Base-by-base conservation (phyloP, 768 basidiomycete genomes). In the Leccinum truebloodii region DNA sequence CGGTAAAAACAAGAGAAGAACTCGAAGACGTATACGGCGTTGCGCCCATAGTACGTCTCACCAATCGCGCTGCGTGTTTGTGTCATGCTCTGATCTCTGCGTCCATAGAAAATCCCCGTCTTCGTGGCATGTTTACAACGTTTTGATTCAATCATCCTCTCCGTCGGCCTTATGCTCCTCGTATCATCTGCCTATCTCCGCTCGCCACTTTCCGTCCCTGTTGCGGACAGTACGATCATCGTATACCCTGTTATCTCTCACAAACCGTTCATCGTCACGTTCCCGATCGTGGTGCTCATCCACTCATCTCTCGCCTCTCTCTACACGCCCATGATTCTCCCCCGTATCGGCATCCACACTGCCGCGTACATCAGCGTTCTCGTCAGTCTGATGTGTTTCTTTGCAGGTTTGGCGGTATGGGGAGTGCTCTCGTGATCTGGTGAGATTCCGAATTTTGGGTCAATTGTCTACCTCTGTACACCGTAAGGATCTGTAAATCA, bases 61-160 rank as follows among this genome's bases (percentile, higher is more conserved):
- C n/a, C n/a, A n/a, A n/a, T n/a, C n/a, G n/a, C n/a, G n/a, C n/a
- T n/a, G n/a, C n/a, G n/a, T n/a, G n/a, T n/a, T n/a, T 22, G 22
- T 22, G 22, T 22, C 22, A n/a, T n/a, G 7, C 18, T 57, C 52
- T 65, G 62, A 59, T 65, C 35, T 44, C 41, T 18, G 59, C 49
- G 20, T 18, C 8, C 37, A 22, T 67, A 90, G 90, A 80, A 80
- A 62, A 90, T 94, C 32, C 92, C 92, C 1, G 85, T 90, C 3
- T 89, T 93, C 69, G 81, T 94, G 20, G 84, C 87, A 8, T 88
- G 86, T 67, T 78, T 94, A 56, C 89, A 92, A 69, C 83, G 91
- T 57, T 75, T 92, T 61, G 90, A 91, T 71, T 81, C 87, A 5
- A 81, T 92, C 61, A 71, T 93, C 7, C 81, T 90, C 57, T 84